Evolutionary conservation across 2,329 filamentous ascomycete species (phyloP), one percentile per base, ranked within the genome.

Genomic region (Drechslerella dactyloides): DNA sequence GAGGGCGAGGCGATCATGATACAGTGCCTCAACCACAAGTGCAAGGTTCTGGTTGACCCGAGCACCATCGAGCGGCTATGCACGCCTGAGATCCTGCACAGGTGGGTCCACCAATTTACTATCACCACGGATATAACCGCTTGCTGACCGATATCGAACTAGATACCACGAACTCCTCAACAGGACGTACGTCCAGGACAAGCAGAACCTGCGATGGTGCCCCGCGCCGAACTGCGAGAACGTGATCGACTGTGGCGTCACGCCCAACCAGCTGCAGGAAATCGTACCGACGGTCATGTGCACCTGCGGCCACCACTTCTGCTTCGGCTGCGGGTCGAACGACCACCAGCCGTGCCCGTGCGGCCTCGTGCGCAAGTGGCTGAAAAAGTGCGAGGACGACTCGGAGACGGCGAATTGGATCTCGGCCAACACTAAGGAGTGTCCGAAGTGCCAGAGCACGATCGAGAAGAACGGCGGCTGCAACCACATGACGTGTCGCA

Each of bases 381-480:
- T 99, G 11, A 96, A 97, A 83, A 99, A 99, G 79, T 99, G 94
- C 78, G 94, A 94, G 65, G 94, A 99, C 79, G 94, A 99, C 78
- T 96, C 91, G 0, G 94, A 99, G 80, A 99, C 94, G 0, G 93
- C 94, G 2, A 99, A 99, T 80, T 99, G 94, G 94, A 99, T 99
- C 74, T 97, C 93, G 0, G 94, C 94, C 52, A 96, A 99, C 79
- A 99, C 94, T 1, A 99, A 99, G 79, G 94, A 99, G 79, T 99
- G 94, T 75, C 93, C 94, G 0, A 94, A 90, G 79, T 99, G 94
- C 80, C 87, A 91, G 76, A 97, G 93, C 1, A 99, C 94, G 0
- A 99, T 99, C 50, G 94, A 99, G 81, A 99, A 99, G 85, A 99
- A 99, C 75, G 93, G 93, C 58, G 93, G 93, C 2, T 97, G 93